phyloP scores from a whole-genome alignment of 2,329 filamentous ascomycete species.

The Penicillium sp. region DNA sequence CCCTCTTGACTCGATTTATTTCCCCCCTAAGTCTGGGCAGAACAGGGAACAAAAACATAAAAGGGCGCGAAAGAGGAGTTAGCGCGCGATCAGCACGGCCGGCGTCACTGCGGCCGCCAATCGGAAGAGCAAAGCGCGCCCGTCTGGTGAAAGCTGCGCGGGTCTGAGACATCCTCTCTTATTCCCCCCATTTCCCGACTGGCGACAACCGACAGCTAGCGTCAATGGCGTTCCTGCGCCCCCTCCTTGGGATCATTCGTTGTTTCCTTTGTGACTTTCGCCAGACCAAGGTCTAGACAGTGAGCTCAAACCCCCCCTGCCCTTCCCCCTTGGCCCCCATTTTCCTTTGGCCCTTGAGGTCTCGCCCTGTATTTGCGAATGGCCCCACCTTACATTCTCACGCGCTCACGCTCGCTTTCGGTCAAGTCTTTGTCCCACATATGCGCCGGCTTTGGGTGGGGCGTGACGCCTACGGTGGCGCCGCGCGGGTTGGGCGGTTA shows the following conservation, averaged over 20 bases:
- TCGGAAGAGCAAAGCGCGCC: conserved; percentile 28
- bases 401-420: not conserved
- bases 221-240: conserved; percentile 3
- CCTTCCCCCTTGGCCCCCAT: no score
- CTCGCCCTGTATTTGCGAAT: not conserved
- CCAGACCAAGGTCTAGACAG: not conserved
- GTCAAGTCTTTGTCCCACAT: not conserved
- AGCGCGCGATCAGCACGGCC: conserved; percentile 46
- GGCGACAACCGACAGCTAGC: conserved; percentile 17
- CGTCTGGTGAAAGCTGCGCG: conserved; percentile 30
- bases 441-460: conserved; percentile 4
- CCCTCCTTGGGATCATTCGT: not conserved
- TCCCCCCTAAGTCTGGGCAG: not conserved
- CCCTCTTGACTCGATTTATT: no score
- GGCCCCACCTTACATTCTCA: not conserved
- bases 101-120: conserved; percentile 32
- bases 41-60: not conserved
- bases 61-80: conserved; percentile 27
- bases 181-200: conserved; percentile 19
- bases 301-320: not conserved
- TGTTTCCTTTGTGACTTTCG: no score
- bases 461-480: conserved; percentile 14
- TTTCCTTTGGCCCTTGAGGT: not conserved
- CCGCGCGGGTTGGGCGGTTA: conserved; percentile 27
- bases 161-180: conserved; percentile 30